Base-by-base conservation (phyloP, 495 filamentous ascomycete genomes). In the Podospora pseudopauciseta region DNA sequence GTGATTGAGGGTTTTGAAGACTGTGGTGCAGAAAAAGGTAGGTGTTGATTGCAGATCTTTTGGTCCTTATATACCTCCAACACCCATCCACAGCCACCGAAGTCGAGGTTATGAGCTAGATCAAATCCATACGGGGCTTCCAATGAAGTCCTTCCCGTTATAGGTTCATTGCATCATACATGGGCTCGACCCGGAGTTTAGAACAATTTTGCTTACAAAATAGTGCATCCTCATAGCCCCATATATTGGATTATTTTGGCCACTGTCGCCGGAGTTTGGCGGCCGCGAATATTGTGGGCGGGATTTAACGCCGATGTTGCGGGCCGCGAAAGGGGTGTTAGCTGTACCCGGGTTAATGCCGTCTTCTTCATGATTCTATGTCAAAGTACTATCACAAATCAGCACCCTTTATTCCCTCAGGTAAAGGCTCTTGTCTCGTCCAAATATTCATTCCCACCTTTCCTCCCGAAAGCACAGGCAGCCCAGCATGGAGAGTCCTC, bases 361-460 rank as follows among this genome's bases (percentile, higher is more conserved):
- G 39, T 49, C 39, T 49, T 49, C 15, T 49, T 49, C 9, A 49
- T 11, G 39, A 13, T 13, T 32, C 30, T 32, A 32, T 32, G 30
- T 3, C 30, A 32, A 32, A 7, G 30, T 32, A 32, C 30, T 13
- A 49, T 49, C 39, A 73, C 20, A 69, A 28, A 69, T 80, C 78
- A 54, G 32, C 61, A 53, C 80, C 80, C 39, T 78, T 66, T 53
- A 81, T 68, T 54, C 75, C 78, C 65, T 77, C 76, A 3, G 71
- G 66, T 11, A 83, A 30, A 2, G 71, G 71, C 65, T 74, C 72
- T 72, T 82, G 75, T 60, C 80, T 77, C 11, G 83, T 89, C 90
- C 90, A 93, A 72, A 92, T 90, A 80, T 93, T 93, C 87, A 93
- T 84, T n/a, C 90, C 91, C 63, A 92, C 84, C 82, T 93, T 93